These are phyloP conservation scores for Geotrichum reessii DNA, from an alignment of 1,139 yeast species.

Conservation along the genomic window DNA sequence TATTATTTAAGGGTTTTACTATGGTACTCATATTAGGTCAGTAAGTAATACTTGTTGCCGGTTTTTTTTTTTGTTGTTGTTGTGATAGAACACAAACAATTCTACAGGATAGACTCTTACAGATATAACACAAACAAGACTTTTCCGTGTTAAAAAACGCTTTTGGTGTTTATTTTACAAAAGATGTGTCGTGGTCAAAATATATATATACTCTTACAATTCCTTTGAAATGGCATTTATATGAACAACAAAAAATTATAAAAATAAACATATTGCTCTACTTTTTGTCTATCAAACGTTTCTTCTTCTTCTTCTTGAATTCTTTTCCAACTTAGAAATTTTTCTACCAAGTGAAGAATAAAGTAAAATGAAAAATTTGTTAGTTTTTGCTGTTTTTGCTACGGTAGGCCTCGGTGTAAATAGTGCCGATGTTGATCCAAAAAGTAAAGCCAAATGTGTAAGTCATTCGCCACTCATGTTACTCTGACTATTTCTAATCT, in stretches of 20 bases:
- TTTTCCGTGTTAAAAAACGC: neutral
- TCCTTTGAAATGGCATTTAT: neutral
- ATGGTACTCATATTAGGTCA: no score
- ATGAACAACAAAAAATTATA: neutral
- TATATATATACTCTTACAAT: neutral
- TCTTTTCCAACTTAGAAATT: neutral
- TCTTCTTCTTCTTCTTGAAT: neutral
- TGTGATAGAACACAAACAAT: no score
- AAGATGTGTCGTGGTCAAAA: neutral
- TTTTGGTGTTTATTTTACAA: neutral
- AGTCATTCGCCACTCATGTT: neutral
- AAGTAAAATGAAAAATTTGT: constrained; percentile 4
- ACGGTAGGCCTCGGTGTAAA: neutral
- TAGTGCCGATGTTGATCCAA: constrained; percentile 2
- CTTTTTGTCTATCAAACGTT: neutral
- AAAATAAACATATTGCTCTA: neutral
- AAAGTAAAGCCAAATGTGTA: constrained; percentile 11
- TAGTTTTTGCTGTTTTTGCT: constrained; percentile 1
- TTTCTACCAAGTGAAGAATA: neutral
- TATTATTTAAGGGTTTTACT: no score
- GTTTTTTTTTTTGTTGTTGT: no score
- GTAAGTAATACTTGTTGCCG: no score
- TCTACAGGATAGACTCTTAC: no score
- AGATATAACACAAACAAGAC: neutral
- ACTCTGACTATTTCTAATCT: neutral